These are phyloP conservation scores for Cruciata laevipes DNA, from an alignment of 257 asterid species.

Conservation along the genomic window DNA sequence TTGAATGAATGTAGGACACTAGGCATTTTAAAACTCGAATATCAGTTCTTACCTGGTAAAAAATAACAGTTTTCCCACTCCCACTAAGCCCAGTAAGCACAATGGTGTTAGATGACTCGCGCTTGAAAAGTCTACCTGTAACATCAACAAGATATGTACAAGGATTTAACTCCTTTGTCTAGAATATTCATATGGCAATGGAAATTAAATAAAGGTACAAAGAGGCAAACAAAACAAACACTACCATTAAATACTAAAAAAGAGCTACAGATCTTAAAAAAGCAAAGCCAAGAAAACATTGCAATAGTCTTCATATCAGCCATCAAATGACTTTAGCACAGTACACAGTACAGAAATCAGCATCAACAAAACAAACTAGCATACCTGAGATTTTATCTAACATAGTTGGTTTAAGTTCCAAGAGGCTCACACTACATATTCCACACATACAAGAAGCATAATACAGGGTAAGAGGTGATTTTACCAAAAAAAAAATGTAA, in stretches of 20 bases:
- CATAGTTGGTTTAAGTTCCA: neutral
- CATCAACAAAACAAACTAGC: neutral
- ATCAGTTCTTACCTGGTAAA: conserved; percentile 45
- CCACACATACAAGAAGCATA: neutral
- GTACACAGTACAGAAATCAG: neutral
- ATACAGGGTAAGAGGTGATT: neutral
- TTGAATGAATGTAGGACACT: neutral
- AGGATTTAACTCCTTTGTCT: neutral
- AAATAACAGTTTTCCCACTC: conserved; percentile 72
- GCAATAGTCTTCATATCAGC: neutral
- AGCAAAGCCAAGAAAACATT: neutral
- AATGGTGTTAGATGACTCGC: conserved; percentile 43
- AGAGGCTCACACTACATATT: neutral
- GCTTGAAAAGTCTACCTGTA: conserved; percentile 51
- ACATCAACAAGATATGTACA: conserved; percentile 11
- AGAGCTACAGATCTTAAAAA: neutral
- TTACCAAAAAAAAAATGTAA: neutral
- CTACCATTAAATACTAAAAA: neutral
- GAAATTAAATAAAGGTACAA: conserved; percentile 16
- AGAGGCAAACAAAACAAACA: neutral
- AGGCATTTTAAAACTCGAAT: neutral
- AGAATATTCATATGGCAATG: no score
- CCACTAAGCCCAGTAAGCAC: conserved; percentile 68
- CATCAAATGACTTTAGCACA: neutral
- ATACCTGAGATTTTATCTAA: neutral